Evolutionary conservation across 2,329 filamentous ascomycete genomes (phyloP), one percentile per base, ranked within the genome.

Genomic region (Fusarium clavum): DNA sequence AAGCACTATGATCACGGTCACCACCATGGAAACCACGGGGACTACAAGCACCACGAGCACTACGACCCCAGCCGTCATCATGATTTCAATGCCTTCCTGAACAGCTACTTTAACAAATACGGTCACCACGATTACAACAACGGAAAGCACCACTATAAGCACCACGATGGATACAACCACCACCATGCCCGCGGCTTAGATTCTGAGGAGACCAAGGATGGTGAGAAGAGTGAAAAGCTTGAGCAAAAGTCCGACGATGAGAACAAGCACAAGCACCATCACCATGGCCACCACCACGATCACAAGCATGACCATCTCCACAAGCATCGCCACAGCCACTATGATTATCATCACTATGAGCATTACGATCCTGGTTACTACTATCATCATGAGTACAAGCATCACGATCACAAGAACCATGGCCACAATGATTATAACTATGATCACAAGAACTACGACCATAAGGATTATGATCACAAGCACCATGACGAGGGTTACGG

Each of bases 301-400:
- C 53, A 64, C n/a, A 25, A 24, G 2, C 53, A 66, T 47, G 61
- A 61, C 18, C 64, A 66, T 27, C 52, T 61, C 22, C 56, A 66
- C 46, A 61, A 30, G 38, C 63, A 68, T 57, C 51, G 40, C 22
- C 63, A 68, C 48, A 53, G 40, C 38, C 63, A 67, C 25, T 29
- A 63, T 22, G 59, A 67, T 52, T 44, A 58, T 14, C 61, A 63
- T 18, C 20, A 47, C 20, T 46, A 47, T n/a, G 25, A 47, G 22
- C 41, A 46, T 32, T 53, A 52, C 32, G 48, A 52, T 16, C 48
- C 48, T 51, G 48, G 30, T 38, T 38, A 38, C 16, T 11, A 27
- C n/a, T 45, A 46, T 14, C 12, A 46, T 20, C 20, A 45, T 25
- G 40, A 25, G 8, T n/a, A 32, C 13, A 46, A 55, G 16, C 20